phyloP scores from a whole-genome alignment of 805 yeast genomes.

The Ascoidea asiatica region DNA sequence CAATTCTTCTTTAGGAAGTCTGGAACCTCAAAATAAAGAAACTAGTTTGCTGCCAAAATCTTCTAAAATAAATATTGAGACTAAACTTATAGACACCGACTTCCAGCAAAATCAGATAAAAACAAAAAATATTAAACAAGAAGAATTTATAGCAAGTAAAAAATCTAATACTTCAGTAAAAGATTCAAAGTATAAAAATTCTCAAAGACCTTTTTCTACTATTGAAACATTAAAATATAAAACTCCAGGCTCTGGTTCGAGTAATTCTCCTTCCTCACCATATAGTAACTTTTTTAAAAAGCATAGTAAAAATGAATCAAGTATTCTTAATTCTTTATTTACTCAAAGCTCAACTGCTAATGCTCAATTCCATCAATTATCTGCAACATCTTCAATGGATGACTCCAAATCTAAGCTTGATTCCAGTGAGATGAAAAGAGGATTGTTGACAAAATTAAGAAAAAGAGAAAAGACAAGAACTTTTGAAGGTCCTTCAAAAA shows the following conservation, averaged over 20 bases:
- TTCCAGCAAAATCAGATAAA: neutral
- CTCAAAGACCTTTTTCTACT: slow-evolving; percentile 7
- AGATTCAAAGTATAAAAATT: slow-evolving; percentile 7
- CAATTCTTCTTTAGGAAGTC: neutral
- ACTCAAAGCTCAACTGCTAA: neutral
- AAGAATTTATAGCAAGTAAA: neutral
- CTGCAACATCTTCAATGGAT: neutral
- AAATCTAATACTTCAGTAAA: neutral
- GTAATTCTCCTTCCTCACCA: slow-evolving; percentile 7
- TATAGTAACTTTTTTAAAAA: slow-evolving; percentile 7
- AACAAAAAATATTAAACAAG: neutral
- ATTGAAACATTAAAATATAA: slow-evolving; percentile 3
- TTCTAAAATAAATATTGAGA: too few relatives aligned
- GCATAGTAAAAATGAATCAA: neutral
- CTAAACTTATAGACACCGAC: neutral
- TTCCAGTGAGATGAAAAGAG: neutral
- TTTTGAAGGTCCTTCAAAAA: slow-evolving; percentile 1
- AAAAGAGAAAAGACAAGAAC: neutral
- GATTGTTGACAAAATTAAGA: neutral
- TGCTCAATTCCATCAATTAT: neutral
- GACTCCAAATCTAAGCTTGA: neutral
- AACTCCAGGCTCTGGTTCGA: neutral
- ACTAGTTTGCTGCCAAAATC: too few relatives aligned
- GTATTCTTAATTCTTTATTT: neutral
- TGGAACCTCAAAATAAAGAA: neutral